Evolutionary conservation across 1,139 yeast species (phyloP), one percentile per base, ranked within the genome.

Genomic region (Zygotorulaspora mrakii): DNA sequence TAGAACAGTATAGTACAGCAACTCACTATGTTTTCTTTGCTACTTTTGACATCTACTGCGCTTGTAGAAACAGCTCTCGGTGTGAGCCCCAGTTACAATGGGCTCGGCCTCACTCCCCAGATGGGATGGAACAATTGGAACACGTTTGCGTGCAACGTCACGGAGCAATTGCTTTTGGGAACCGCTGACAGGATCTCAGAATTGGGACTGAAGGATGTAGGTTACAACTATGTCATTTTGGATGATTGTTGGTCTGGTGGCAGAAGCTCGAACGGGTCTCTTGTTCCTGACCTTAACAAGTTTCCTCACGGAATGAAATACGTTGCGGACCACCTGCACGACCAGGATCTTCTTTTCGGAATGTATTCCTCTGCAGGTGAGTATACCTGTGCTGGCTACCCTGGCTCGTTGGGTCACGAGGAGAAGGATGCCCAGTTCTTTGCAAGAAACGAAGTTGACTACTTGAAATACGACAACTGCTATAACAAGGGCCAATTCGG

Each of bases 91-190:
- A 41, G 45, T 25, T 50, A 59, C 33, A 59, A 59, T 44, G 62
- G 63, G 2, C 47, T 59, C 12, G 59, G 59, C 10, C 29, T 34
- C 14, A 52, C 54, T 1, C 64, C 65, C 4, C 59, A 50, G 31
- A 50, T 61, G 59, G 65, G 65, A 7, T 61, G 63, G 62, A 54
- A 61, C 44, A 53, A 54, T 17, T 61, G 65, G 65, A 55, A 56
- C 32, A 48, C 53, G 3, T 61, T 52, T 39, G 58, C 46, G 6
- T 61, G 65, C 35, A 48, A 56, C 27, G 61, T 59, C 25, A 55
- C 47, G 31, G 63, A 52, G 27, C 44, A 50, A 4, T 35, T 54
- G 31, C 47, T 61, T 5, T 24, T 54, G 13, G 34, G 33, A 10
- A 47, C 58, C 5, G 58, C 64, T 4, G 42, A 54, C 20, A 46